Base-by-base conservation (phyloP, 2,329 filamentous ascomycete genomes). In the Sarocladiaceae sp. region DNA sequence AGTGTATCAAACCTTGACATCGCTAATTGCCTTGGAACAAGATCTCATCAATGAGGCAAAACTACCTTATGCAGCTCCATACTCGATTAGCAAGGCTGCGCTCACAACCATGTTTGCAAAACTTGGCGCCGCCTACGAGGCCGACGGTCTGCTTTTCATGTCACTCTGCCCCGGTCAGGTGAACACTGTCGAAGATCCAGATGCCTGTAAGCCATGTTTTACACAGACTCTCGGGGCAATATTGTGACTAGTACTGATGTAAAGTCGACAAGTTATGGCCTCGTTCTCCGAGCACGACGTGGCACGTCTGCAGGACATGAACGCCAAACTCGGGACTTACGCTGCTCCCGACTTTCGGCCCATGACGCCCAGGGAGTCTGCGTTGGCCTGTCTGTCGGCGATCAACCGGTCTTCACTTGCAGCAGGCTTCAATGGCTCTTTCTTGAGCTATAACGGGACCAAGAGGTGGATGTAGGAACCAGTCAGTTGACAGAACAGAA, bases 31-130 rank as follows among this genome's bases (percentile, higher is more conserved):
- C 31, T 15, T 15, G 11, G 31, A 33, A 33, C 31, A 15, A 35
- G 33, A 35, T 19, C 15, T 39, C 12, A 39, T 39, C 34, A 39
- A 39, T 15, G 21, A 39, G 21, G 34, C 21, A 23, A 23, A 39
- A n/a, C 34, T 39, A 3, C 18, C 21, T 13, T 24, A 39, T 7
- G 21, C 34, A 13, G 34, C 15, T 10, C 34, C 34, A 4, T 39
- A 39, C n/a, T 9, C 34, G 9, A 15, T n/a, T 7, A 39, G 21
- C 34, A 39, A 39, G n/a, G 34, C 34, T n/a, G 34, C 34, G 4
- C 16, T 39, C 9, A 39, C 4, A 9, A 39, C 34, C 20, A 39
- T 26, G 19, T 15, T 39, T 4, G 34, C 34, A 3, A 39, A 39
- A n/a, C 21, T 24, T 7, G 20, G 26, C 11, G 16, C 34, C 20